Base-by-base conservation (phyloP, 148 eudicot genomes). In the Rhododendron molle region DNA sequence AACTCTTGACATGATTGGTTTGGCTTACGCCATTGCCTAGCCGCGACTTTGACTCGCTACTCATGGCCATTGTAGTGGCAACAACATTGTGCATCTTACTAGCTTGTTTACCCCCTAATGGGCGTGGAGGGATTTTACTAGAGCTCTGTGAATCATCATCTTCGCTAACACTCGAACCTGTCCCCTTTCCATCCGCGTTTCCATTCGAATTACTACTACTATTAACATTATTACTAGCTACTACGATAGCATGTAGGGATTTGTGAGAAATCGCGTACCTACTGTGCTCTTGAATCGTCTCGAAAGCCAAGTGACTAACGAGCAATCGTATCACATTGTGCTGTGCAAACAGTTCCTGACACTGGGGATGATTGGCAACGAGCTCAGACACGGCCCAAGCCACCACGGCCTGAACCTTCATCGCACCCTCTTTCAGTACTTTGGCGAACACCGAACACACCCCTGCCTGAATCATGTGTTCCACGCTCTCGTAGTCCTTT, bases 361-460 rank as follows among this genome's bases (percentile, higher is more conserved):
- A 83, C 3, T 46, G 49, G 0, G 78, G 78, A 36, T 69, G 20
- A n/a, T 83, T 56, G 3, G 30, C 60, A 11, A 18, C 78, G 4
- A 83, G 85, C 78, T 83, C 85, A 4, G 85, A 46, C 43, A 83
- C 78, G 0, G 85, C 85, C 85, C 85, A 83, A 10, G 85, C 85
- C 78, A 83, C 85, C 85, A 47, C 78, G 14, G 85, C 78, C 78
- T 83, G 85, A 71, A 83, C 85, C 23, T 83, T 83, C 85, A 83
- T 83, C 2, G 10, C 40, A 20, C 85, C 65, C 20, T 83, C 85
- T 47, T 83, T 83, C 58, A 83, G 85, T 15, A 83, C 72, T 83
- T 83, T 83, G 10, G 60, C 78, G 26, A 83, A 71, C 28, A 71
- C 85, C 8, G 7, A 71, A 32, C 85, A 83, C 5, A 71, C 85